phyloP scores from a whole-genome alignment of 768 basidiomycete species.

The Porphyrellus cyaneotinctus region DNA sequence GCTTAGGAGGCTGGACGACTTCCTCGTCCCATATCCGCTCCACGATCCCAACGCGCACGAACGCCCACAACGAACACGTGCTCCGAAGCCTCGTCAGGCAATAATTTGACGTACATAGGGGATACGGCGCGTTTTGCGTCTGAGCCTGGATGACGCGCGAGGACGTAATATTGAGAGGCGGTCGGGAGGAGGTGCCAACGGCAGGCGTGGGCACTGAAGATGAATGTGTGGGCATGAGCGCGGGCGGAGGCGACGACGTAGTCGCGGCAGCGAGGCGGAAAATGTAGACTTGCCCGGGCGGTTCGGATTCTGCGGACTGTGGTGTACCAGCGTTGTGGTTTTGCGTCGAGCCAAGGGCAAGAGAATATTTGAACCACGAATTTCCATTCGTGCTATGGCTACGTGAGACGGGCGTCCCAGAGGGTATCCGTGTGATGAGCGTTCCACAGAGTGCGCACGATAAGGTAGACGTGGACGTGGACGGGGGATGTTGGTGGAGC shows the following conservation, averaged over 20 bases:
- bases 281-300: conserved; percentile 54
- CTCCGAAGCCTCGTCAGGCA: conserved; percentile 77
- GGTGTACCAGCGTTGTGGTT: conserved; percentile 21
- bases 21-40: conserved; percentile 91
- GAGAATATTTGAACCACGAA: conserved; percentile 55
- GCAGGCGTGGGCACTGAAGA: conserved; percentile 33
- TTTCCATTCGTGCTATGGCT: conserved; percentile 46
- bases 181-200: conserved; percentile 22
- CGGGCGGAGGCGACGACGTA: conserved; percentile 21
- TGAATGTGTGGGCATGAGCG: conserved; percentile 19
- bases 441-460: conserved; percentile 74
- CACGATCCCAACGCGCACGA: conserved; percentile 74
- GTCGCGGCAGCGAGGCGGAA: conserved; percentile 53
- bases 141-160: conserved; percentile 33
- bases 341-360: conserved; percentile 33
- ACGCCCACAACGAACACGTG: conserved; percentile 90
- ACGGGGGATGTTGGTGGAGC: conserved; percentile 42
- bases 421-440: conserved; percentile 49
- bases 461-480: conserved; percentile 42
- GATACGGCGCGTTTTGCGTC: conserved; percentile 39
- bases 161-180: conserved; percentile 38
- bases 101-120: conserved; percentile 82
- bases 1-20: conserved; percentile 33
- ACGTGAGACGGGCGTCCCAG: conserved; percentile 25
- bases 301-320: conserved; percentile 28